Evolutionary conservation across 805 yeast species (phyloP).

Genomic region (Saccharomycopsis guyanensis): DNA sequence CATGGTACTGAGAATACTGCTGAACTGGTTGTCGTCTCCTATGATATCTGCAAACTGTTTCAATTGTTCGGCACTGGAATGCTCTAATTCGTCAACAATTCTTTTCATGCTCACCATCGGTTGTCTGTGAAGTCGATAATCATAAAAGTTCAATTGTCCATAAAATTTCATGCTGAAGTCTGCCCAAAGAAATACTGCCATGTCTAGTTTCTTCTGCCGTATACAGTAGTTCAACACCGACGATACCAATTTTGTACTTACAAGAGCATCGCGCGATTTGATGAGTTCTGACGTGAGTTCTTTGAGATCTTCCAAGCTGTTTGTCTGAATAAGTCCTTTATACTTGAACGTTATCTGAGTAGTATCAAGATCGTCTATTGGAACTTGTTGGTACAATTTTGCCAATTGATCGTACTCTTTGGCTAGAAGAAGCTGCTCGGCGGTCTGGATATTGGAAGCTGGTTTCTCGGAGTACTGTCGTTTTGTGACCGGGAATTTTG

Average conservation of each 20-base stretch:
- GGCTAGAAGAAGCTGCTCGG: too few relatives aligned
- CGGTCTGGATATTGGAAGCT: too few relatives aligned
- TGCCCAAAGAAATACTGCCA: neutral
- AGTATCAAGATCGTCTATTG: too few relatives aligned
- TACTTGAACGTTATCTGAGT: neutral
- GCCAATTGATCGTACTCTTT: too few relatives aligned
- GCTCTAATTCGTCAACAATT: neutral
- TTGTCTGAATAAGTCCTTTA: neutral
- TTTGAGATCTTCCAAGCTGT: neutral
- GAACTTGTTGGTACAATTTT: too few relatives aligned
- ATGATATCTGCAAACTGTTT: neutral
- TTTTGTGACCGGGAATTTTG: too few relatives aligned
- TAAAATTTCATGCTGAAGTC: neutral
- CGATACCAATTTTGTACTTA: neutral
- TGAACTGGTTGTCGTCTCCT: neutral
- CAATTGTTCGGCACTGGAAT: neutral
- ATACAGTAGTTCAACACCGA: neutral
- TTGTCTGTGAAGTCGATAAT: neutral
- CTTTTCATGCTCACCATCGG: neutral
- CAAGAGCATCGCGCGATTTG: neutral
- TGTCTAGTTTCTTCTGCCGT: neutral
- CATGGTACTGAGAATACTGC: conserved; percentile 22
- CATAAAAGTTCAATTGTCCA: neutral
- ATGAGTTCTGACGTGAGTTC: neutral
- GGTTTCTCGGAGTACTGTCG: too few relatives aligned